Evolutionary conservation across 805 yeast genomes (phyloP).

Genomic region (Kazachstania taianensis): DNA sequence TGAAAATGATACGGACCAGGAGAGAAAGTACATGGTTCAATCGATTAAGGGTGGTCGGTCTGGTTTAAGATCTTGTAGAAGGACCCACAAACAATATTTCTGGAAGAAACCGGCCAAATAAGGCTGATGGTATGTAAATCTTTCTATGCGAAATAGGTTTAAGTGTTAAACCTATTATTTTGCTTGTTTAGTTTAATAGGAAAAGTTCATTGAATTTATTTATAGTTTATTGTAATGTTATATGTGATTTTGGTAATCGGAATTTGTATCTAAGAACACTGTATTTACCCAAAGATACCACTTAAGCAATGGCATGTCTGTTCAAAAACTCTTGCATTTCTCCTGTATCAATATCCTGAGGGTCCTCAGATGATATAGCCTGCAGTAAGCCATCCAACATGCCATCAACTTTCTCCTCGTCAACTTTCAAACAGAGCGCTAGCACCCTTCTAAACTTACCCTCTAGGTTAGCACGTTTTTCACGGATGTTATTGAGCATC

Average conservation of each 20-base stretch:
- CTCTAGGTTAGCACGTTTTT: slow-evolving; percentile 49
- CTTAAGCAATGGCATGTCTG: slow-evolving; percentile 32
- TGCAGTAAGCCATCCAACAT: slow-evolving; percentile 75
- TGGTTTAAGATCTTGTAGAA: slow-evolving; percentile 82
- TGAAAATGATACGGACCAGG: slow-evolving; percentile 65
- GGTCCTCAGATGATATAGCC: slow-evolving; percentile 78
- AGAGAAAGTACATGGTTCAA: slow-evolving; percentile 60
- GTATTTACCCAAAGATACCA: too few relatives aligned
- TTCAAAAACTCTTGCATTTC: slow-evolving; percentile 40
- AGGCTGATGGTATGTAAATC: too few relatives aligned
- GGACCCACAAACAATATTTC: slow-evolving; percentile 72
- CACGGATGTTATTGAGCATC: slow-evolving; percentile 43
- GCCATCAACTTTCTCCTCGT: slow-evolving; percentile 66
- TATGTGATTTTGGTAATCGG: too few relatives aligned
- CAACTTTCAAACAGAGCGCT: slow-evolving; percentile 82
- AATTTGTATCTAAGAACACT: too few relatives aligned
- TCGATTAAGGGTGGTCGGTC: slow-evolving; percentile 69
- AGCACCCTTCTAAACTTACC: slow-evolving; percentile 80
- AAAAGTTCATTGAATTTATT: too few relatives aligned
- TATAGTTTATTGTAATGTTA: too few relatives aligned
- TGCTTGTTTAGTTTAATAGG: slow-evolving; percentile 1
- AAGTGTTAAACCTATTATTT: not conserved
- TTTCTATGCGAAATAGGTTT: too few relatives aligned
- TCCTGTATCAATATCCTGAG: slow-evolving; percentile 53
- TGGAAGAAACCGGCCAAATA: slow-evolving; percentile 37